Conservation (phyloP, 2,329 filamentous ascomycete species). For the Tolypocladium ovalisporum region DNA sequence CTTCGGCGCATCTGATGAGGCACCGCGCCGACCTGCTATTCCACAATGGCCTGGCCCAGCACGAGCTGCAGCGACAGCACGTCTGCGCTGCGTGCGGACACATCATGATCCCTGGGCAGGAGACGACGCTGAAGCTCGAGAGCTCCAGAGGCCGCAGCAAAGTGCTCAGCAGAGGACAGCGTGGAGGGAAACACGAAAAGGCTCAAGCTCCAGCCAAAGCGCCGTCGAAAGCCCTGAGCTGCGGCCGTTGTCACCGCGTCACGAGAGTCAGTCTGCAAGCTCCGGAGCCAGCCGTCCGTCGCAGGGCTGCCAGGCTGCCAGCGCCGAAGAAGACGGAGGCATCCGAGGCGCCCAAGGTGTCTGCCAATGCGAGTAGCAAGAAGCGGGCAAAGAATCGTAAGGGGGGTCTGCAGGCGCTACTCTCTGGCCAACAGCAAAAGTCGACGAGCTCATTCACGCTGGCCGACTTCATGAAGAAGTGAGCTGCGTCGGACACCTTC, state of each 20-base stretch:
- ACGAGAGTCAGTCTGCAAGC: conserved; percentile 30
- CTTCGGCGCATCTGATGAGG: conserved; percentile 49
- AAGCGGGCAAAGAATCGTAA: conserved; percentile 56
- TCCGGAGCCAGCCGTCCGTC: conserved; percentile 20
- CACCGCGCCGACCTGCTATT: conserved; percentile 38
- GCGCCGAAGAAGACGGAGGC: conserved; percentile 10
- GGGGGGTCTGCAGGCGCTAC: conserved; percentile 52
- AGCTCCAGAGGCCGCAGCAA: conserved; percentile 4
- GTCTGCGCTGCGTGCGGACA: conserved; percentile 50
- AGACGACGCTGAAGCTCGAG: conserved; percentile 28
- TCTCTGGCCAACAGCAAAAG: conserved; percentile 40
- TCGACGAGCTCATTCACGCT: conserved; percentile 35
- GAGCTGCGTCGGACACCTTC: conserved; percentile 1
- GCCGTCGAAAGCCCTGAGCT: conserved; percentile 21
- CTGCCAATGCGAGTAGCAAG: conserved; percentile 48
- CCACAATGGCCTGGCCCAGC: conserved; percentile 29
- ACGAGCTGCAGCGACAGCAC: conserved; percentile 41
- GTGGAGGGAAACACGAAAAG: not conserved
- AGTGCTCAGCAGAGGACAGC: not conserved
- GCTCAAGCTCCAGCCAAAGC: conserved; percentile 1
- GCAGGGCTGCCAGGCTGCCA: conserved; percentile 6
- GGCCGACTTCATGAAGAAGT: conserved; percentile 41
- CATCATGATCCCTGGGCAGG: conserved; percentile 44
- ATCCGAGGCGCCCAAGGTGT: conserved; percentile 11
- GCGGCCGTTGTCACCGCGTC: conserved; percentile 31